A percentile compares a stretch with the other conserved stretches of the same genome.
phyloP scores from a whole-genome alignment of 768 basidiomycete species.

The Lactarius hatsudake region DNA sequence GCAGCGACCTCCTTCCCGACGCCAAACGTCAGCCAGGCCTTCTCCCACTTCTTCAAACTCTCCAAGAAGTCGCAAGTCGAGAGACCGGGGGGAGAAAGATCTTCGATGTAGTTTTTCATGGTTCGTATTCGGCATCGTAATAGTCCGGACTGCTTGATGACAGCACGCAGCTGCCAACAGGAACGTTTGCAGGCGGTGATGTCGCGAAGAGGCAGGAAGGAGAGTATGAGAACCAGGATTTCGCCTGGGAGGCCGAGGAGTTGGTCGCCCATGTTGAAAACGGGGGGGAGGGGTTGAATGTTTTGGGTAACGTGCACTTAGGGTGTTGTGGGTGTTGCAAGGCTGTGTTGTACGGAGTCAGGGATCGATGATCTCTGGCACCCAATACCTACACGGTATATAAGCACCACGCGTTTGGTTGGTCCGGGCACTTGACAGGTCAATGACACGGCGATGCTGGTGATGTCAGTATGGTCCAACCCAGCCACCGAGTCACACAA shows the following conservation, averaged over 20 bases:
- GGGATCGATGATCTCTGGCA: background rate
- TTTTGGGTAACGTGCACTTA: background rate
- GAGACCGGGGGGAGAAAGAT: conserved; percentile 7
- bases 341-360: background rate
- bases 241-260: conserved; percentile 16
- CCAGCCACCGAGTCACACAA: background rate
- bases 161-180: conserved; percentile 4
- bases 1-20: background rate
- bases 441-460: background rate
- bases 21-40: conserved; percentile 6
- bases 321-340: background rate
- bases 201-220: background rate
- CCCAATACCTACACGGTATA: background rate
- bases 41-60: conserved; percentile 7
- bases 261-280: background rate
- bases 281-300: background rate
- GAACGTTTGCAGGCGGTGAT: conserved; percentile 13
- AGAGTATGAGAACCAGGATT: conserved; percentile 9
- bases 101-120: conserved; percentile 2
- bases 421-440: conserved; percentile 1
- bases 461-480: background rate
- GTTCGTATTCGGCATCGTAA: conserved; percentile 3
- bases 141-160: conserved; percentile 7
- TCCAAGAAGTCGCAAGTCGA: conserved; percentile 3
- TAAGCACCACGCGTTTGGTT: background rate